Percentiles rank a stretch among this genome's conserved stretches.
These are phyloP conservation scores for Mixia osmundae DNA, from an alignment of 1,284 basidiomycete species.

Conservation along the genomic window DNA sequence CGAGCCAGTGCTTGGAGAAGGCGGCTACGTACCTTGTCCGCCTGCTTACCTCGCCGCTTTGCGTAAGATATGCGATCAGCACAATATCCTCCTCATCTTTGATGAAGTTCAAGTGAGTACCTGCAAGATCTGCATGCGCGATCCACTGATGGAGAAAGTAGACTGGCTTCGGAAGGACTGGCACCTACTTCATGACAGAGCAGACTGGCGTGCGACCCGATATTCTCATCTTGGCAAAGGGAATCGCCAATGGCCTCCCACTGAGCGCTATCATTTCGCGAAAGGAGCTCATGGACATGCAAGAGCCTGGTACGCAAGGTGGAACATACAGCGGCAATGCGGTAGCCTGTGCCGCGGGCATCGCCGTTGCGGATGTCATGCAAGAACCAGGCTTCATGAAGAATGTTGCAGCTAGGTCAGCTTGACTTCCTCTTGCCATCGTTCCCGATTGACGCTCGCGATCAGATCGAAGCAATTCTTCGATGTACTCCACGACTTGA, in stretches of 20 bases:
- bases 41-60: conserved; percentile 53
- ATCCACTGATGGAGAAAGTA: conserved; percentile 30
- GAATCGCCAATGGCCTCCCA: conserved; percentile 83
- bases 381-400: conserved; percentile 46
- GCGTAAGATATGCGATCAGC: conserved; percentile 59
- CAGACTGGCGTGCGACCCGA: conserved; percentile 60
- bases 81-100: conserved; percentile 35
- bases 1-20: conserved; percentile 49
- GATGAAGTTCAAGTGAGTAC: conserved; percentile 21
- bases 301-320: conserved; percentile 49
- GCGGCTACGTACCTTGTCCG: conserved; percentile 76
- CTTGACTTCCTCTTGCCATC: conserved; percentile 2
- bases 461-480: conserved; percentile 51
- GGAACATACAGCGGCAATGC: conserved; percentile 43
- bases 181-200: conserved; percentile 58
- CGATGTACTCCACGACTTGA: conserved; percentile 32
- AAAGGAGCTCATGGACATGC: conserved; percentile 55
- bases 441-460: neutral
- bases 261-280: conserved; percentile 61
- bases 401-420: conserved; percentile 47
- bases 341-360: conserved; percentile 64
- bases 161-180: conserved; percentile 69
- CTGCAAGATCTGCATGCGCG: conserved; percentile 15
- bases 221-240: conserved; percentile 76
- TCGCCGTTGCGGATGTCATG: conserved; percentile 55